These are phyloP conservation scores for Scheffersomyces segobiensis DNA, from an alignment of 1,139 yeast species.

Conservation along the genomic window DNA sequence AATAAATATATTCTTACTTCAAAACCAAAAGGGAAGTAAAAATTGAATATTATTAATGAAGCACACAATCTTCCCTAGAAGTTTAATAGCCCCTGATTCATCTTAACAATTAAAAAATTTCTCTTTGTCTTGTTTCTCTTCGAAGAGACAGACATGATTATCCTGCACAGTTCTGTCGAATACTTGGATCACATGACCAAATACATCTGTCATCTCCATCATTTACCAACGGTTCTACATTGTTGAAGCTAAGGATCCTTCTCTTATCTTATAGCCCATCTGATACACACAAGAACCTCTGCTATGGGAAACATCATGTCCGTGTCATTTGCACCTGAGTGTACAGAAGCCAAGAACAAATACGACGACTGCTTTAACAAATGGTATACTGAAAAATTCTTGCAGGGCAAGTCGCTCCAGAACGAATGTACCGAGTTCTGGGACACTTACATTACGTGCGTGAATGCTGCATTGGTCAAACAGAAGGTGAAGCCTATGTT, in stretches of 20 bases:
- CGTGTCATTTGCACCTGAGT: constrained; percentile 94
- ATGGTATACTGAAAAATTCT: constrained; percentile 92
- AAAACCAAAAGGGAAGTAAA: no score
- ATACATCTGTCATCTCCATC: not conserved
- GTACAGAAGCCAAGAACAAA: constrained; percentile 79
- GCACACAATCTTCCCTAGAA: no score
- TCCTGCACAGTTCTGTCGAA: no score
- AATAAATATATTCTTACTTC: no score
- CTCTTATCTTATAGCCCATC: not conserved
- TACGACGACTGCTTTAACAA: constrained; percentile 92
- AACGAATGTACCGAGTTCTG: constrained; percentile 92
- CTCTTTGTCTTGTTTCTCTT: no score
- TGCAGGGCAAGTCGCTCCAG: constrained; percentile 67
- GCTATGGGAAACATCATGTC: constrained; percentile 83
- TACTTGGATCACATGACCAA: not conserved
- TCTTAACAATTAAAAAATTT: no score
- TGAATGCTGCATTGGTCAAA: constrained; percentile 67
- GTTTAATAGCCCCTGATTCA: no score
- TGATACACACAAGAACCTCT: not conserved
- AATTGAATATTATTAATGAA: no score
- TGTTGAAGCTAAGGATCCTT: not conserved
- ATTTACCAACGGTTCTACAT: not conserved
- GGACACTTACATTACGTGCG: constrained; percentile 84
- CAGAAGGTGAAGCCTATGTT: constrained; percentile 81
- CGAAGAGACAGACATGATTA: no score